phyloP scores from a whole-genome alignment of 495 filamentous ascomycete genomes.

The Tuber borchii region DNA sequence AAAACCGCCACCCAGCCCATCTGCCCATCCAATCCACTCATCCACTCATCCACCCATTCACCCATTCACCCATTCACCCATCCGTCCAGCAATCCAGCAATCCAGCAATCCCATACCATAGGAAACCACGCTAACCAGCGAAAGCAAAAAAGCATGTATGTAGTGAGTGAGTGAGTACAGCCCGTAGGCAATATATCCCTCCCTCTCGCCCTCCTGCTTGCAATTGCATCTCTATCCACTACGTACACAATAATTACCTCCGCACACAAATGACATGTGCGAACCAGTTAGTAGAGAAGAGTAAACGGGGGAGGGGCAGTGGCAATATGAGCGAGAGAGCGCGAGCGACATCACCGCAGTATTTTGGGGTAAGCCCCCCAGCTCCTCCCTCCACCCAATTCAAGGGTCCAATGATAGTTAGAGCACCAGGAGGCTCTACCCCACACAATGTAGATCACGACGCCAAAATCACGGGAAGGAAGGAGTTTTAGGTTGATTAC shows the following conservation, averaged over 20 bases:
- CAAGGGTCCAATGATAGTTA: background rate
- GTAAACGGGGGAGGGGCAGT: background rate
- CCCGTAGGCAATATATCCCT: background rate
- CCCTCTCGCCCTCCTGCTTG: background rate
- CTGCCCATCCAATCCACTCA: background rate
- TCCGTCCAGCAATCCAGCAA: background rate
- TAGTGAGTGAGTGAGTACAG: background rate
- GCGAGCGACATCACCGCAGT: background rate
- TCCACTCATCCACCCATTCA: background rate
- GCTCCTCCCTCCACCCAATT: background rate
- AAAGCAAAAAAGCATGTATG: background rate
- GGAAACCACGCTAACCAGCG: background rate
- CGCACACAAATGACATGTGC: background rate
- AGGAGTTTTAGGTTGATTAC: background rate
- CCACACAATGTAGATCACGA: background rate
- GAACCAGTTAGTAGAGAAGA: background rate
- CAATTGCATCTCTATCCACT: background rate
- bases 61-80: background rate
- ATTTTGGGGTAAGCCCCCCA: background rate
- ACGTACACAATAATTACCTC: background rate
- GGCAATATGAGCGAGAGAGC: background rate
- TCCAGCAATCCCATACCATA: background rate
- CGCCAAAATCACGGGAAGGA: background rate
- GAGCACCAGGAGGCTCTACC: background rate
- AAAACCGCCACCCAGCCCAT: background rate